These are phyloP conservation scores for Dorcoceras hygrometricum DNA, from an alignment of 257 asterid species.

Conservation along the genomic window DNA sequence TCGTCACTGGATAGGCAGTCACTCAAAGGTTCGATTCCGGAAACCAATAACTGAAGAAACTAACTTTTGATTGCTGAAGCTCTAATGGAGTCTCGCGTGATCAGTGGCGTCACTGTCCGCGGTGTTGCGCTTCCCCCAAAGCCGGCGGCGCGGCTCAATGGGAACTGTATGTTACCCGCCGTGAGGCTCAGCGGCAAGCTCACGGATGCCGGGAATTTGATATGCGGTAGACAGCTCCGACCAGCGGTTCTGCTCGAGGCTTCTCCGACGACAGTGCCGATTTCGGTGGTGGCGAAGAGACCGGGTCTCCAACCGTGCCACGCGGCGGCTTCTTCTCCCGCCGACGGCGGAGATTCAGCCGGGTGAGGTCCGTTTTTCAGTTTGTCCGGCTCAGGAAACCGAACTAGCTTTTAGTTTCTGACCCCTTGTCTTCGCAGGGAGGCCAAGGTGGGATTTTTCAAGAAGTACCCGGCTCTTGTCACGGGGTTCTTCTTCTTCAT, in stretches of 20 bases:
- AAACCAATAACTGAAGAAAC: neutral
- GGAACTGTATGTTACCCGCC: constrained; percentile 33
- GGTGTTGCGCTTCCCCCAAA: constrained; percentile 50
- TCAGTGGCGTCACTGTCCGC: constrained; percentile 68
- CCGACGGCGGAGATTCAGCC: constrained; percentile 73
- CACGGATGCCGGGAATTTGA: constrained; percentile 54
- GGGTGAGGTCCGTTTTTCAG: constrained; percentile 69
- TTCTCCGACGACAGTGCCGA: constrained; percentile 29
- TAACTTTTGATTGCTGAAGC: constrained; percentile 6
- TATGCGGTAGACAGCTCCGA: constrained; percentile 74
- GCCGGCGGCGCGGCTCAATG: constrained; percentile 40
- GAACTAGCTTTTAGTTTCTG: constrained; percentile 10
- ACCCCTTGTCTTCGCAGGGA: constrained; percentile 38
- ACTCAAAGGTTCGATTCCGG: constrained; percentile 28
- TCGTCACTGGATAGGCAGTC: constrained; percentile 52
- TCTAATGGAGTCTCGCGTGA: constrained; percentile 91
- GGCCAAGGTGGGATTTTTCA: constrained; percentile 71
- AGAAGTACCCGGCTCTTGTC: constrained; percentile 66
- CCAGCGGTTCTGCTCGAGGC: constrained; percentile 65
- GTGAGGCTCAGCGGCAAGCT: constrained; percentile 39
- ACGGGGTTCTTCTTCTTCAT: constrained; percentile 98
- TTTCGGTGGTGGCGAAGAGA: constrained; percentile 36
- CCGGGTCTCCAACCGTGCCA: constrained; percentile 47
- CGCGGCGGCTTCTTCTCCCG: constrained; percentile 77
- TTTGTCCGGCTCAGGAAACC: neutral